phyloP scores from a whole-genome alignment of 2,329 filamentous ascomycete species.

The Calonectria pteridis region DNA sequence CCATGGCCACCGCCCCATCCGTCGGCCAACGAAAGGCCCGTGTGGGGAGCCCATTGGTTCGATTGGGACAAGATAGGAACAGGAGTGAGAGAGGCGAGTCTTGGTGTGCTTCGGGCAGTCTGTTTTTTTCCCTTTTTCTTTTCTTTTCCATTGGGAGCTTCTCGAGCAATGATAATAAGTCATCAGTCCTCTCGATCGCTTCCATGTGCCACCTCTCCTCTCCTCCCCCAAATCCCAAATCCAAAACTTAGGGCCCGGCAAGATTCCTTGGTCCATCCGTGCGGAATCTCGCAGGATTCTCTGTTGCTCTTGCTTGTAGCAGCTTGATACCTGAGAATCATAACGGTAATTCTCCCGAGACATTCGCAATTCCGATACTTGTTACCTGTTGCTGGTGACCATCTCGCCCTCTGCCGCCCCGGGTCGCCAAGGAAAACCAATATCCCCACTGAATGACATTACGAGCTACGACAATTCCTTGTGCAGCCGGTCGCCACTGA shows the following conservation, averaged over 20 bases:
- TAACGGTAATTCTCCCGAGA: conserved; percentile 16
- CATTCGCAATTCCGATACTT: conserved; percentile 5
- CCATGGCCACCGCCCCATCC: conserved; percentile 33
- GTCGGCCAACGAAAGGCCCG: conserved; percentile 30
- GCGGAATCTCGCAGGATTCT: conserved; percentile 11
- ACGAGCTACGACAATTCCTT: conserved; percentile 3
- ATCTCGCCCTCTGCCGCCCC: conserved; percentile 5
- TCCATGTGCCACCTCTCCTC: not conserved
- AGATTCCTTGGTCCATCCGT: not conserved
- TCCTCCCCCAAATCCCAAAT: not conserved
- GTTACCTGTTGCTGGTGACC: conserved; percentile 16
- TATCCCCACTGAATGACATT: conserved; percentile 5
- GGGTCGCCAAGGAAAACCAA: conserved; percentile 2
- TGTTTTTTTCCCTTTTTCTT: no score
- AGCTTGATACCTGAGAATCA: conserved; percentile 9
- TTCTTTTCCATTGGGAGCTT: conserved; percentile 1
- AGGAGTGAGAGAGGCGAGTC: not conserved
- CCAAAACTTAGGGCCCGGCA: not conserved
- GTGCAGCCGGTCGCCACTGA: conserved; percentile 10
- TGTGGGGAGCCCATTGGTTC: conserved; percentile 17
- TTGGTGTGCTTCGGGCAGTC: not conserved
- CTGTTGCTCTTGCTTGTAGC: not conserved
- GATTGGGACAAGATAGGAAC: conserved; percentile 25
- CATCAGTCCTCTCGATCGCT: not conserved
- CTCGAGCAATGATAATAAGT: conserved; percentile 6